A percentile compares a stretch with the other conserved stretches of the same genome.
Evolutionary conservation across 495 filamentous ascomycete species (phyloP).

Genomic region (Lasiosphaeria hispida): DNA sequence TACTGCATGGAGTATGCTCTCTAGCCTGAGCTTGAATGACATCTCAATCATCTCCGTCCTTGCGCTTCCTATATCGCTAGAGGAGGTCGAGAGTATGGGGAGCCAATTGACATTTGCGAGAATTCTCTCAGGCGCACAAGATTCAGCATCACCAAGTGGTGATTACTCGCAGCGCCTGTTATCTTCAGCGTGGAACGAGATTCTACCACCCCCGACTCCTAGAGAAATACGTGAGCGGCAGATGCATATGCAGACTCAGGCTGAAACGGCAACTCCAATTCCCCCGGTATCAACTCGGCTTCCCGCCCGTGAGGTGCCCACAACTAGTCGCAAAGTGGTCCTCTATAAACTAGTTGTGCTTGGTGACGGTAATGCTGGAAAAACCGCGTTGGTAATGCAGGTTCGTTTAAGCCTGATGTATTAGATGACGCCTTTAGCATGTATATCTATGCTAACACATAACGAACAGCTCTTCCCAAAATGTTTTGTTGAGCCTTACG

Average conservation of each 20-base stretch:
- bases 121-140: neutral
- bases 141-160: neutral
- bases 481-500: conserved; percentile 69
- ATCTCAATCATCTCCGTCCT: neutral
- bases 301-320: neutral
- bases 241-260: neutral
- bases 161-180: neutral
- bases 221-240: neutral
- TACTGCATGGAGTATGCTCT: neutral
- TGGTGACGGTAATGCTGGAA: conserved; percentile 74
- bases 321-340: conserved; percentile 67
- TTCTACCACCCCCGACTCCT: neutral
- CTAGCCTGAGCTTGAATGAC: neutral
- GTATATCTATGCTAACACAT: neutral
- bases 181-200: neutral
- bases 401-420: neutral
- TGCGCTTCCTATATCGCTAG: neutral
- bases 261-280: neutral
- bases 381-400: conserved; percentile 96
- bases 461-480: conserved; percentile 57
- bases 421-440: neutral
- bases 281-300: neutral
- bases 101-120: conserved; percentile 1
- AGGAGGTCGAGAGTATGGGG: neutral
- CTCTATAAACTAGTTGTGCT: conserved; percentile 98